These are phyloP conservation scores for Wickerhamiella pararugosa DNA, from an alignment of 1,139 yeast genomes.

Conservation along the genomic window DNA sequence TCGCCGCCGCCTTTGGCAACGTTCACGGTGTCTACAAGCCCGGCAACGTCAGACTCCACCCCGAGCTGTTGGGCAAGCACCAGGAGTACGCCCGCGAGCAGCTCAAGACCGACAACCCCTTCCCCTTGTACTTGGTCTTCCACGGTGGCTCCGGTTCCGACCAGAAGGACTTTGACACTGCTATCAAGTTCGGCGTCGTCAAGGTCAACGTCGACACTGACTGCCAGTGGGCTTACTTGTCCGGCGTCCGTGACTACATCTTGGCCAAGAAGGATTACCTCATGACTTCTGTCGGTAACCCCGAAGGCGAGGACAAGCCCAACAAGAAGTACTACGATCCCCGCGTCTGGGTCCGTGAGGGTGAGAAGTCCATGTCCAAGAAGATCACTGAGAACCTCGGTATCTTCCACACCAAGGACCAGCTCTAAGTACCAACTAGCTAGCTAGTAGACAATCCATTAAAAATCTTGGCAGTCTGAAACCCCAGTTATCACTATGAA, in stretches of 20 bases:
- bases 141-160: constrained; percentile 99
- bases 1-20: constrained; percentile 99
- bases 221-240: constrained; percentile 94
- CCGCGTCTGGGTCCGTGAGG: constrained; percentile 99
- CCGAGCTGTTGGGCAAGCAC: constrained; percentile 91
- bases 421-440: neutral
- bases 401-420: constrained; percentile 43
- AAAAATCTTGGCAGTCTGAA: no score
- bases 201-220: constrained; percentile 99
- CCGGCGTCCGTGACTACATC: constrained; percentile 94
- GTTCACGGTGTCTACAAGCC: constrained; percentile 99
- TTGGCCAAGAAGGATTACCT: constrained; percentile 92
- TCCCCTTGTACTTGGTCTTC: constrained; percentile 95
- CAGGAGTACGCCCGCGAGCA: constrained; percentile 64
- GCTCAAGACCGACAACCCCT: constrained; percentile 36
- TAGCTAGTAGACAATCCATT: no score
- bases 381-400: constrained; percentile 76
- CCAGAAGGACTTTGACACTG: constrained; percentile 81
- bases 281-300: constrained; percentile 86
- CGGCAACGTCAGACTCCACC: constrained; percentile 90
- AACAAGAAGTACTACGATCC: constrained; percentile 96
- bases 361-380: constrained; percentile 93
- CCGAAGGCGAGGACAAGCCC: constrained; percentile 98
- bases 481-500: no score
- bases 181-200: constrained; percentile 87